A percentile compares a stretch with the other conserved stretches of the same genome.
Conservation (phyloP, 2,329 filamentous ascomycete genomes). For the Rachicladosporium sp. region DNA sequence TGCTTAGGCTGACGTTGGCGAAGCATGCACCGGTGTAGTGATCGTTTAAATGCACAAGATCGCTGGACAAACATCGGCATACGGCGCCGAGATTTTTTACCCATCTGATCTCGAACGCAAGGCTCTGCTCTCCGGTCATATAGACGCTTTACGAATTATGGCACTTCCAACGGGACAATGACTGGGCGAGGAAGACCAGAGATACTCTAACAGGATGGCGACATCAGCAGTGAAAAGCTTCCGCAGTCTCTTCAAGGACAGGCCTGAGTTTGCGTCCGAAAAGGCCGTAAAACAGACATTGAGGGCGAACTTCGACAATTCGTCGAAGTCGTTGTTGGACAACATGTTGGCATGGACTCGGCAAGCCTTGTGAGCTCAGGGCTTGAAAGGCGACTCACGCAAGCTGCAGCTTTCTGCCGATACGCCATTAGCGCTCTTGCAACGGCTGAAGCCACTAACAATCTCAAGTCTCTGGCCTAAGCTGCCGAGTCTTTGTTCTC, state of each 20-base stretch:
- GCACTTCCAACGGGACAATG: conserved; percentile 7
- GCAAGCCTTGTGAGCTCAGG: too few relatives aligned
- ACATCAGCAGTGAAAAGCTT: too few relatives aligned
- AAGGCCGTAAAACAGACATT: background rate
- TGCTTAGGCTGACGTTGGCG: conserved; percentile 7
- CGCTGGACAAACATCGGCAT: conserved; percentile 6
- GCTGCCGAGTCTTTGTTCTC: too few relatives aligned
- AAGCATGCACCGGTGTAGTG: conserved; percentile 10
- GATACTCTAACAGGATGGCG: too few relatives aligned
- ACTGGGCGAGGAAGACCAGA: too few relatives aligned
- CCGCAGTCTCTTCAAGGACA: too few relatives aligned
- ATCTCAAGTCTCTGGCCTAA: too few relatives aligned
- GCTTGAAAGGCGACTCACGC: too few relatives aligned
- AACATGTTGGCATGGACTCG: background rate
- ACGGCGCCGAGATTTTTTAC: conserved; percentile 9
- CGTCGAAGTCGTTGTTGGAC: background rate
- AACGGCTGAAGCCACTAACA: too few relatives aligned
- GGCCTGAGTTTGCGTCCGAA: background rate
- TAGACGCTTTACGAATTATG: conserved; percentile 6
- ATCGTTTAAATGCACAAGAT: conserved; percentile 6
- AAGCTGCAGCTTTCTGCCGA: too few relatives aligned
- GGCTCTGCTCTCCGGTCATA: conserved; percentile 4
- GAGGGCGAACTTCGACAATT: too few relatives aligned
- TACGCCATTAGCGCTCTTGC: too few relatives aligned
- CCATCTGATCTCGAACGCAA: conserved; percentile 5